Evolutionary conservation across 441 rosid species (phyloP).

Genomic region (Brassica hybrid): DNA sequence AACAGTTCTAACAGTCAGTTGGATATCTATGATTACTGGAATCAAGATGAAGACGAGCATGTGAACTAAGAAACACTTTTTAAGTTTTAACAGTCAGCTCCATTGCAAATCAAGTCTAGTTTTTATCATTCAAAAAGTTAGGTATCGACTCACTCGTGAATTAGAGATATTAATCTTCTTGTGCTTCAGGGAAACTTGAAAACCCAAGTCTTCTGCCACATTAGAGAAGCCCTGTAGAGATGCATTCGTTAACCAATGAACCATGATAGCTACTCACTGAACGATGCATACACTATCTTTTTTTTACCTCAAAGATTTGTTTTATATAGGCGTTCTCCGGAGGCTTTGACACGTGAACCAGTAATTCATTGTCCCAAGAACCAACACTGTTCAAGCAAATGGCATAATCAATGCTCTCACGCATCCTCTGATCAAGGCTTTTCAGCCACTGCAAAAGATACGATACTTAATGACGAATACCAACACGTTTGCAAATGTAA

Average conservation of each 20-base stretch:
- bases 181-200: slow-evolving; percentile 85
- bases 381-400: slow-evolving; percentile 95
- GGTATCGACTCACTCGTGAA: slow-evolving; percentile 79
- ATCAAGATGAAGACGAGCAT: not conserved
- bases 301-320: slow-evolving; percentile 87
- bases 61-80: slow-evolving; percentile 3
- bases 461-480: slow-evolving; percentile 14
- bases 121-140: slow-evolving; percentile 4
- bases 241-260: slow-evolving; percentile 38
- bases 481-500: slow-evolving; percentile 23
- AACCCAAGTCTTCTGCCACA: slow-evolving; percentile 81
- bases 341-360: slow-evolving; percentile 95
- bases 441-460: slow-evolving; percentile 82
- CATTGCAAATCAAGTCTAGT: slow-evolving; percentile 1
- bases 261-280: slow-evolving; percentile 31
- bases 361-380: slow-evolving; percentile 73
- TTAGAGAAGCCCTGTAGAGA: slow-evolving; percentile 74
- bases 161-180: slow-evolving; percentile 95
- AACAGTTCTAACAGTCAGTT: slow-evolving; percentile 1
- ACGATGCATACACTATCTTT: slow-evolving; percentile 6
- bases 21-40: slow-evolving; percentile 8
- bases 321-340: slow-evolving; percentile 89
- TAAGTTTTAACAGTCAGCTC: not conserved
- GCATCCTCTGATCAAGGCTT: slow-evolving; percentile 95
- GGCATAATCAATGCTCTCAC: slow-evolving; percentile 97